Base-by-base conservation (phyloP, 768 basidiomycete species). In the Mycena indigotica region DNA sequence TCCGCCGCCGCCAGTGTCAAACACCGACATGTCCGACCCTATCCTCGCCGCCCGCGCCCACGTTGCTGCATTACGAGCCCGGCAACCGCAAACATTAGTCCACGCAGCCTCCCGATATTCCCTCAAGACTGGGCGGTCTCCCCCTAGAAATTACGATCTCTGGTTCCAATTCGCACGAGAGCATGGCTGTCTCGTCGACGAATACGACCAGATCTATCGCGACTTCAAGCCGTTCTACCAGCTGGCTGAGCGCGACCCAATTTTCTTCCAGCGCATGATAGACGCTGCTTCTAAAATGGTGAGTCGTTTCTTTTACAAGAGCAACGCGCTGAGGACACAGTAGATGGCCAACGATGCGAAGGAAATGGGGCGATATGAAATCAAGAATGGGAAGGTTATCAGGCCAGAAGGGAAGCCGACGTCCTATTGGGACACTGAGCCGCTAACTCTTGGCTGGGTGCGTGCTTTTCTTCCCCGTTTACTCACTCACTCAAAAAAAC, bases 81-180 rank as follows among this genome's bases (percentile, higher is more conserved):
- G 60, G 8, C 64, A 65, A 41, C 61, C 64, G 4, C 25, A 49
- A 15, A 65, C 57, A 2, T 44, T 62, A 2, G 55, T 28, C n/a
- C 57, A 65, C 52, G 64, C 64, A 13, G 12, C 57, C 6, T 50
- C 64, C 50, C 64, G 64, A 17, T 65, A 65, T 46, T 51, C 60
- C 0, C 57, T 61, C 19, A 15, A 29, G 2, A 53, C 51, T 5
- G 51, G 38, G 15, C 54, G 59, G 2, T n/a, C 41, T 4, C 59
- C 59, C 5, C 59, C 59, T 8, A 39, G 26, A 0, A 26, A 26
- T 26, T 60, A 48, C 41, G 50, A 52, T 38, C 13, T 6, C 2
- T 60, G 54, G 54, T 60, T 52, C 50, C 5, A 19, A 3, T 52
- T 60, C 23, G 59, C 59, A 1, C 5, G 19, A 28, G 50, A 26